phyloP scores from a whole-genome alignment of 1,139 yeast genomes.

The Debaryomyces sp. region DNA sequence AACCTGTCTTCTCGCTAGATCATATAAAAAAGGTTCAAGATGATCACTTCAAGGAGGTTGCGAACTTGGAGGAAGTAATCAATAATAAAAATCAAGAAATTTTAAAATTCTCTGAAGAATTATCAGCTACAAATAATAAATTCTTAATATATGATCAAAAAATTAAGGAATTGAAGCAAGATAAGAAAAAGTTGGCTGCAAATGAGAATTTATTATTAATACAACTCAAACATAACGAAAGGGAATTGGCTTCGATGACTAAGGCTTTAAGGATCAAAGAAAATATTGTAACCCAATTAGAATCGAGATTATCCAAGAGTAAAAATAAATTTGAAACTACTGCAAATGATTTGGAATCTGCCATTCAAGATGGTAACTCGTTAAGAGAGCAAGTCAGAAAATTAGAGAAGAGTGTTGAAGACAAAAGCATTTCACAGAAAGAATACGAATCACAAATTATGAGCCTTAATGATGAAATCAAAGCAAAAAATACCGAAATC shows the following conservation, averaged over 20 bases:
- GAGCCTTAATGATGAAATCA: constrained; percentile 7
- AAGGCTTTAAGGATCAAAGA: constrained; percentile 30
- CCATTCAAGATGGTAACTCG: constrained; percentile 10
- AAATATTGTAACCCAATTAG: constrained; percentile 16
- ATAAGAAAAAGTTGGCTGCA: constrained; percentile 21
- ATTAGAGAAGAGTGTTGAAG: constrained; percentile 13
- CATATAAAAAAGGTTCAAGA: constrained; percentile 34
- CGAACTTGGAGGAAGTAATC: constrained; percentile 18
- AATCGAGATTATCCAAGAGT: constrained; percentile 10
- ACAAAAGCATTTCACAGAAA: constrained; percentile 9
- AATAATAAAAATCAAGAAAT: constrained; percentile 22
- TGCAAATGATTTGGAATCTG: constrained; percentile 11
- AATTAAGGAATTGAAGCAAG: constrained; percentile 23
- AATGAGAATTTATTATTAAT: constrained; percentile 30
- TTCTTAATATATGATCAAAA: constrained; percentile 23
- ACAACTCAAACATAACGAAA: constrained; percentile 32
- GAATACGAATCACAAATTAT: constrained; percentile 5
- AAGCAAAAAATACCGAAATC: constrained; percentile 13
- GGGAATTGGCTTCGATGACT: constrained; percentile 33
- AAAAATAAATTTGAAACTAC: not conserved
- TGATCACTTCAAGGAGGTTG: constrained; percentile 24
- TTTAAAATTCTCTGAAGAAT: constrained; percentile 22
- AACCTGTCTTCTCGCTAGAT: constrained; percentile 37
- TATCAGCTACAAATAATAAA: constrained; percentile 21
- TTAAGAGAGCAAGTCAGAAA: constrained; percentile 8